These are phyloP conservation scores for Cokeromyces recurvatus DNA, from an alignment of 371 early-diverging fungal genomes.

Conservation along the genomic window DNA sequence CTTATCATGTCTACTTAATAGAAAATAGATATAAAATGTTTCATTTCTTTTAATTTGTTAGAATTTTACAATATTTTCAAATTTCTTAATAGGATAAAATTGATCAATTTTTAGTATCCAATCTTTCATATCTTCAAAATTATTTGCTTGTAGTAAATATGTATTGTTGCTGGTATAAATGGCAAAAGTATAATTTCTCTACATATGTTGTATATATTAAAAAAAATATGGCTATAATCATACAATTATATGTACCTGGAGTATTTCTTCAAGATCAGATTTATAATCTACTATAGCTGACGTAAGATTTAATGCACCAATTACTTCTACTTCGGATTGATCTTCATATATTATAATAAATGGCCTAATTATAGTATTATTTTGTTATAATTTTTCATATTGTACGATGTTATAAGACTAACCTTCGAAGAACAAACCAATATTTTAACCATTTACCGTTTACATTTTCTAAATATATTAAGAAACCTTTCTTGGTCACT, in stretches of 20 bases:
- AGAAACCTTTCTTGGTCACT: slow-evolving; percentile 49
- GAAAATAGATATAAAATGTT: no score
- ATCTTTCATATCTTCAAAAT: slow-evolving; percentile 58
- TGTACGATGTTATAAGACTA: no score
- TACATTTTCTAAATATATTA: slow-evolving; percentile 39
- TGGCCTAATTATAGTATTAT: slow-evolving; percentile 52
- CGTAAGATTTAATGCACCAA: slow-evolving; percentile 63
- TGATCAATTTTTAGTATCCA: slow-evolving; percentile 75
- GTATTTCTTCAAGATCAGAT: slow-evolving; percentile 43
- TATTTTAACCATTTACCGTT: slow-evolving; percentile 28
- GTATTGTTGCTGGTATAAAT: slow-evolving; percentile 70
- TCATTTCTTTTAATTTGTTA: no score
- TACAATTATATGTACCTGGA: slow-evolving; percentile 15
- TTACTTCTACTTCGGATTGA: slow-evolving; percentile 52
- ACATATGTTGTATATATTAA: slow-evolving; percentile 8
- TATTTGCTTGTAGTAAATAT: slow-evolving; percentile 65
- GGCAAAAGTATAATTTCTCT: slow-evolving; percentile 63
- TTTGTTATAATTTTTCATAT: background rate
- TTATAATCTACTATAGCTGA: slow-evolving; percentile 64
- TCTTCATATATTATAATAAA: slow-evolving; percentile 69
- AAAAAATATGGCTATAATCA: background rate
- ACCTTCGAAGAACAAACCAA: slow-evolving; percentile 40
- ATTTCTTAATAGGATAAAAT: slow-evolving; percentile 39
- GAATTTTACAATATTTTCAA: slow-evolving; percentile 1
- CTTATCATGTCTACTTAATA: no score